These are phyloP conservation scores for Agrocybe praecox DNA, from an alignment of 768 basidiomycete species.

Conservation along the genomic window DNA sequence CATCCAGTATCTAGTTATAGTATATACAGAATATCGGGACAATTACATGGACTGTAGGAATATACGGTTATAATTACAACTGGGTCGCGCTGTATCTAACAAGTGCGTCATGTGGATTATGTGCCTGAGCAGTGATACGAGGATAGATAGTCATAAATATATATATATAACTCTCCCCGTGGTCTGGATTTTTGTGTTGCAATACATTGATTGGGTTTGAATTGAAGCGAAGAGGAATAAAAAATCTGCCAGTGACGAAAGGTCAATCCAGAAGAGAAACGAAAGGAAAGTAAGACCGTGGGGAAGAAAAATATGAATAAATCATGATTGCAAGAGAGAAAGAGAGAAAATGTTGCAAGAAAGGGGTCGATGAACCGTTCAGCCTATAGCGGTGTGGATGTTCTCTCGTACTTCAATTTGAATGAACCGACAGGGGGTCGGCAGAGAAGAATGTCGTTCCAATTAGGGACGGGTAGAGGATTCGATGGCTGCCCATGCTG, in stretches of 20 bases:
- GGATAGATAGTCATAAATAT: conserved; percentile 12
- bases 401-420: conserved; percentile 52
- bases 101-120: conserved; percentile 3
- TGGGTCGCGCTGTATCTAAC: background rate
- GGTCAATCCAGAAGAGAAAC: conserved; percentile 12
- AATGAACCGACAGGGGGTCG: conserved; percentile 59
- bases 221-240: conserved; percentile 11
- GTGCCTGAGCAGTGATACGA: conserved; percentile 1
- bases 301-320: conserved; percentile 5
- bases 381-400: conserved; percentile 34
- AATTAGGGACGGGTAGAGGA: conserved; percentile 61
- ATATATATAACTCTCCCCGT: conserved; percentile 10
- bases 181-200: conserved; percentile 3
- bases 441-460: conserved; percentile 77
- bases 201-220: conserved; percentile 10
- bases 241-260: conserved; percentile 9
- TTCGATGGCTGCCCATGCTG: conserved; percentile 42
- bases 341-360: background rate
- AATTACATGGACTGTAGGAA: background rate
- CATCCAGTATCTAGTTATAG: background rate
- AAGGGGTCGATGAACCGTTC: background rate
- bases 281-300: background rate
- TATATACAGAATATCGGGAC: background rate
- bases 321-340: background rate
- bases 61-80: background rate